Conservation (phyloP, 2,329 filamentous ascomycete species). For the Colletotrichum sp. region DNA sequence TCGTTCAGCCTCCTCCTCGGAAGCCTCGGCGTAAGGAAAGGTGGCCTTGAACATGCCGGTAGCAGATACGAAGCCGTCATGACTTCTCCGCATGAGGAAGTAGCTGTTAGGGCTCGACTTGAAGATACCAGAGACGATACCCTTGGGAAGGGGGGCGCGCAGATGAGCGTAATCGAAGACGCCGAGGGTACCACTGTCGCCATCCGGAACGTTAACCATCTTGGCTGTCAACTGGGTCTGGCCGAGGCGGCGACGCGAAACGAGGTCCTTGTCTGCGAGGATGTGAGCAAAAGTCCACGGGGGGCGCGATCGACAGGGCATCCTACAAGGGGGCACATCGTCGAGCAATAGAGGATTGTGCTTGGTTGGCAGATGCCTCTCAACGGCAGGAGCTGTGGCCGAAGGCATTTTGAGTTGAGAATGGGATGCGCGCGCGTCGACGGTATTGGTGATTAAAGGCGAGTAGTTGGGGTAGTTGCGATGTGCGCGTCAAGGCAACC, state of each 20-base stretch:
- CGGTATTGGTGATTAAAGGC: not conserved
- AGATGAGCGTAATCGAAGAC: constrained; percentile 97
- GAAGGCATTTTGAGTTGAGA: constrained; percentile 19
- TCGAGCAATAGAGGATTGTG: constrained; percentile 72
- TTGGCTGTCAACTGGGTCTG: constrained; percentile 91
- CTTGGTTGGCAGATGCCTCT: constrained; percentile 60
- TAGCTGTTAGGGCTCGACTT: constrained; percentile 89
- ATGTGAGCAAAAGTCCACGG: constrained; percentile 14
- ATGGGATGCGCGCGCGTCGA: not conserved
- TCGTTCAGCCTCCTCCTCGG: constrained; percentile 78
- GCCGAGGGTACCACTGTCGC: constrained; percentile 75
- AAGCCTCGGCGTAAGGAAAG: constrained; percentile 76
- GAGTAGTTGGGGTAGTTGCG: not conserved
- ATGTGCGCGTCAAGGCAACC: not conserved
- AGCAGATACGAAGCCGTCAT: constrained; percentile 83
- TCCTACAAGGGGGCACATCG: constrained; percentile 66
- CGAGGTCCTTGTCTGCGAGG: constrained; percentile 70
- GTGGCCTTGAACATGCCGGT: constrained; percentile 94
- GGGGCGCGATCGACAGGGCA: constrained; percentile 19
- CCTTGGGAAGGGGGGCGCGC: constrained; percentile 88
- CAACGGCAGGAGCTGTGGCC: constrained; percentile 40
- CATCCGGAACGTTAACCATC: constrained; percentile 76
- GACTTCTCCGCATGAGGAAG: constrained; percentile 92
- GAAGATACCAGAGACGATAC: constrained; percentile 92
- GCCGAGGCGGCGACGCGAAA: constrained; percentile 85